Evolutionary conservation across 495 filamentous ascomycete species (phyloP), one percentile per base, ranked within the genome.

Genomic region (Penicillium diatomitis): DNA sequence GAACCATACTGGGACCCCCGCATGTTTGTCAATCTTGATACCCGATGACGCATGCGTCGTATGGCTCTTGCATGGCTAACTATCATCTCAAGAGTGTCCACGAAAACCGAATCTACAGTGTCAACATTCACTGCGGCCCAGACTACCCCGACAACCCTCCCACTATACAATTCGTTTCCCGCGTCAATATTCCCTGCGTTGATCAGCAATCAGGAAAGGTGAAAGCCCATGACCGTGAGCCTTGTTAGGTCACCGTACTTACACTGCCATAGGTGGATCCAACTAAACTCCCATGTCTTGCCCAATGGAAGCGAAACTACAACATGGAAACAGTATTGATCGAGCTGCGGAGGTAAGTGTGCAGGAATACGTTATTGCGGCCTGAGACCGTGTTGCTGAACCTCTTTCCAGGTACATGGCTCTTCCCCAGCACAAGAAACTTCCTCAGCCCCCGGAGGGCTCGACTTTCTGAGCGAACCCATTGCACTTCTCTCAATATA

Each of bases 91-190:
- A 98, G 94, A 91, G 88, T 59, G 84, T 85, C 44, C 92, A 97
- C 61, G 94, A 98, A 73, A 97, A 97, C 68, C 85, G 92, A 50
- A 98, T 98, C 69, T 98, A 98, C 75, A 91, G 86, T 60, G 77
- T 97, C 48, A 95, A 95, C 66, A 95, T 98, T 66, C 88, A 97
- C 73, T 98, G 92, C 67, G 90, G 91, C 46, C 73, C 83, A 37
- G 73, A 87, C 50, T 98, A 98, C 63, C 92, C 92, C 5, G 88
- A 92, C 61, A 72, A 78, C 48, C 94, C 92, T 35, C 92, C 92
- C 0, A 82, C 81, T 10, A 85, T 98, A 54, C 81, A 90, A 60
- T 97, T 98, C 60, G 81, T 89, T 49, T 95, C 86, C 49, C 85
- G 86, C 61, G 85, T 98, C 69, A 98, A 98, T 68, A 81, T 97